These are phyloP conservation scores for Arabidopsis lyrata DNA, from an alignment of 441 rosid genomes.

Conservation along the genomic window DNA sequence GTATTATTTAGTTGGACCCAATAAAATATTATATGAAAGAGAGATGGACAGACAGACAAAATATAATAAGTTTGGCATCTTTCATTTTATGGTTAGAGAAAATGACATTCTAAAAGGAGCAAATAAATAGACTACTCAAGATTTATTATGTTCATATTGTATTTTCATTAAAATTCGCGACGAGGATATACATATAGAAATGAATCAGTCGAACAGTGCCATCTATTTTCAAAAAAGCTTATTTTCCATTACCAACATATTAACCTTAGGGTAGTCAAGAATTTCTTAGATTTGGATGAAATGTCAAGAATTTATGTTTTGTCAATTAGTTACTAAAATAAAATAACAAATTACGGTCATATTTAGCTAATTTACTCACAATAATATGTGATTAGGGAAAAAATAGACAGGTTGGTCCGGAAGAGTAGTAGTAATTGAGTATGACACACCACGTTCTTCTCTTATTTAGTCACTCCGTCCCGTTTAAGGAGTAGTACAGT, in stretches of 20 bases:
- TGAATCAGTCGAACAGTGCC: constrained; percentile 21
- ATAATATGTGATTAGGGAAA: background rate
- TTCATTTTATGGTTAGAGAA: constrained; percentile 35
- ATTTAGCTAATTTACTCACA: background rate
- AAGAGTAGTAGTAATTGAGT: background rate
- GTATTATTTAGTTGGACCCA: constrained; percentile 33
- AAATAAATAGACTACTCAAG: constrained; percentile 20
- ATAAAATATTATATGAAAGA: background rate
- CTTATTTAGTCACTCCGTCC: constrained; percentile 3
- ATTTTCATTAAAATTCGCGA: constrained; percentile 1
- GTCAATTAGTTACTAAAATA: background rate
- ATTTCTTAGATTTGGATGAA: background rate
- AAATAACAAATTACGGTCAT: background rate
- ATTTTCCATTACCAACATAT: background rate
- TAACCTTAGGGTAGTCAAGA: background rate
- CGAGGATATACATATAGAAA: constrained; percentile 11
- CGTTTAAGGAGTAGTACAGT: constrained; percentile 8
- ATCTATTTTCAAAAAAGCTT: background rate
- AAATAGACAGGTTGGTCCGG: constrained; percentile 18
- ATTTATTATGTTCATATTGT: constrained; percentile 8
- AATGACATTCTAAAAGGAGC: constrained; percentile 38
- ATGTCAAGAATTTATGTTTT: background rate
- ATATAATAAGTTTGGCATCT: constrained; percentile 37
- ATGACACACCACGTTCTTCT: constrained; percentile 22
- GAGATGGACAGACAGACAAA: constrained; percentile 13